phyloP scores from a whole-genome alignment of 2,329 filamentous ascomycete species.

The Helotiales sp. region DNA sequence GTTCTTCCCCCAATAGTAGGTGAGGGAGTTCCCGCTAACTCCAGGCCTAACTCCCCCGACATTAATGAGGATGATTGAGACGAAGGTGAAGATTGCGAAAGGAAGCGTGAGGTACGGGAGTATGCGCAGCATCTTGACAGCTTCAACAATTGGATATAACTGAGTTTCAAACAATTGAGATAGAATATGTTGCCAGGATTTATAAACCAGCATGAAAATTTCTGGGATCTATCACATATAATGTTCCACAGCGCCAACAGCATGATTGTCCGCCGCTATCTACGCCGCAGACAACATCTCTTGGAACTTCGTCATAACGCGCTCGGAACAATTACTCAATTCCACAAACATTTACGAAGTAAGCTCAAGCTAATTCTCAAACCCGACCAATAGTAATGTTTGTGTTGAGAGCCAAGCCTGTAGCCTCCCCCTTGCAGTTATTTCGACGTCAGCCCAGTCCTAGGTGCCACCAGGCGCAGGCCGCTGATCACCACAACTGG shows the following conservation, averaged over 20 bases:
- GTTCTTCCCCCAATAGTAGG: background rate
- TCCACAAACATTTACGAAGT: background rate
- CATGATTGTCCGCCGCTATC: background rate
- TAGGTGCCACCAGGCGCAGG: background rate
- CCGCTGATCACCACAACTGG: background rate
- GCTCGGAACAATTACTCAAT: background rate
- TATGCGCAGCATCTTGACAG: background rate
- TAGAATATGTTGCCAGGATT: background rate
- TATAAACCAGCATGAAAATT: background rate
- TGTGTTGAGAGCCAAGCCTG: background rate
- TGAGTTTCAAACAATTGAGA: background rate
- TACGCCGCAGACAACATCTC: background rate
- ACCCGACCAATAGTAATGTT: background rate
- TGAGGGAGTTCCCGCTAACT: background rate
- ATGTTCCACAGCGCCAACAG: too few species aligned
- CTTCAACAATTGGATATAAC: background rate
- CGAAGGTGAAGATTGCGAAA: background rate
- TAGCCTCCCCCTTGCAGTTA: background rate
- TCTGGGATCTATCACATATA: background rate
- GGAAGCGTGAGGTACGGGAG: background rate
- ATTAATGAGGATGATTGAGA: background rate
- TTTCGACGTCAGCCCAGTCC: background rate
- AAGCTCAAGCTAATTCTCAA: background rate
- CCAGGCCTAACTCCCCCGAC: background rate
- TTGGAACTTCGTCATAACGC: background rate